These are phyloP conservation scores for Ophiorrhiza pumila DNA, from an alignment of 257 asterid species.

Conservation along the genomic window DNA sequence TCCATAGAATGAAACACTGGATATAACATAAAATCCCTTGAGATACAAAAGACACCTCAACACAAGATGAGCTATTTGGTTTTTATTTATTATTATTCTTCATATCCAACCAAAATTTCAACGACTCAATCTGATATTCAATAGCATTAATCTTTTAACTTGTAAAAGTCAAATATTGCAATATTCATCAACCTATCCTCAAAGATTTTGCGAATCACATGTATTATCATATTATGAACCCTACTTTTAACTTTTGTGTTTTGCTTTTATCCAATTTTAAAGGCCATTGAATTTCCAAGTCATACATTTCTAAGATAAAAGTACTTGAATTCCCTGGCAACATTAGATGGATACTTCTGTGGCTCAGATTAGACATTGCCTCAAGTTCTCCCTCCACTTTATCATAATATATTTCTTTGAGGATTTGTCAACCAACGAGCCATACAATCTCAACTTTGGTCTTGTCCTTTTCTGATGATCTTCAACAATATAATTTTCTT, in stretches of 20 bases:
- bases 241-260: not conserved
- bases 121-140: too few relatives aligned
- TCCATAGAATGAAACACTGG: too few relatives aligned
- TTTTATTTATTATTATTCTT: too few relatives aligned
- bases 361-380: slow-evolving; percentile 27
- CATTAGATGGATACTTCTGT: slow-evolving; percentile 26
- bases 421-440: not conserved
- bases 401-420: not conserved
- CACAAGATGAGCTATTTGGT: too few relatives aligned
- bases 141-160: not conserved
- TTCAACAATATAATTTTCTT: not conserved
- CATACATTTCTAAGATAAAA: slow-evolving; percentile 32
- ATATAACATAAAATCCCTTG: too few relatives aligned
- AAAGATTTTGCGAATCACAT: not conserved
- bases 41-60: too few relatives aligned
- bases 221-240: not conserved
- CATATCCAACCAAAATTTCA: too few relatives aligned
- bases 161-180: not conserved
- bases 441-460: not conserved
- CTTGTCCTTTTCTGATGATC: not conserved
- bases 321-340: not conserved
- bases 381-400: not conserved
- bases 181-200: not conserved
- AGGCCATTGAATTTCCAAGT: slow-evolving; percentile 27
- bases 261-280: slow-evolving; percentile 32